phyloP scores from a whole-genome alignment of 768 basidiomycete genomes.

The Hydnomerulius pinastri region DNA sequence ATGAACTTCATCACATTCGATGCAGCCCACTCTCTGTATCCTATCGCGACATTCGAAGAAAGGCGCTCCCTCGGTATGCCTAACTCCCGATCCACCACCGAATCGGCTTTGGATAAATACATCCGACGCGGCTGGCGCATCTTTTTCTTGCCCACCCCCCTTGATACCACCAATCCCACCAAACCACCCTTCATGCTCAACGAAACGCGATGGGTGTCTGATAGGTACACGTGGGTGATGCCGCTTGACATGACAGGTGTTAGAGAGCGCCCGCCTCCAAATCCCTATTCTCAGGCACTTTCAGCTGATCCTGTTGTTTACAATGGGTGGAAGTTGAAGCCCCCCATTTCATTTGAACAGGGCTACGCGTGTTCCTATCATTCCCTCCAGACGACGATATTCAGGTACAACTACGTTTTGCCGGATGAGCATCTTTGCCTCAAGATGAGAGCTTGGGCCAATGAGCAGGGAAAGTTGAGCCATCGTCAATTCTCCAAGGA shows the following conservation, averaged over 20 bases:
- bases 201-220: constrained; percentile 33
- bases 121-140: constrained; percentile 38
- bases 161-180: not conserved
- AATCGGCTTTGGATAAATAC: constrained; percentile 36
- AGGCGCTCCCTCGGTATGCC: constrained; percentile 25
- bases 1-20: constrained; percentile 47
- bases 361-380: not conserved
- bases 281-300: constrained; percentile 11
- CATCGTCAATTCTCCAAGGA: not conserved
- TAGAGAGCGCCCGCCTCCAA: constrained; percentile 10
- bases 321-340: constrained; percentile 21
- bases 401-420: constrained; percentile 28
- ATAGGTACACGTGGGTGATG: constrained; percentile 32
- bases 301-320: constrained; percentile 14
- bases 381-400: constrained; percentile 17
- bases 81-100: constrained; percentile 1
- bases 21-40: constrained; percentile 44
- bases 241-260: constrained; percentile 26
- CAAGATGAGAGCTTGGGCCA: constrained; percentile 7
- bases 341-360: rapidly evolving
- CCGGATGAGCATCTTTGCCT: constrained; percentile 7
- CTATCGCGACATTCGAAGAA: constrained; percentile 40
- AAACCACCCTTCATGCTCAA: constrained; percentile 19
- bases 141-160: constrained; percentile 3
- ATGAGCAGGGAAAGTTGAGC: constrained; percentile 1